Base-by-base conservation (phyloP, 495 filamentous ascomycete species). In the Penicillium salamii region DNA sequence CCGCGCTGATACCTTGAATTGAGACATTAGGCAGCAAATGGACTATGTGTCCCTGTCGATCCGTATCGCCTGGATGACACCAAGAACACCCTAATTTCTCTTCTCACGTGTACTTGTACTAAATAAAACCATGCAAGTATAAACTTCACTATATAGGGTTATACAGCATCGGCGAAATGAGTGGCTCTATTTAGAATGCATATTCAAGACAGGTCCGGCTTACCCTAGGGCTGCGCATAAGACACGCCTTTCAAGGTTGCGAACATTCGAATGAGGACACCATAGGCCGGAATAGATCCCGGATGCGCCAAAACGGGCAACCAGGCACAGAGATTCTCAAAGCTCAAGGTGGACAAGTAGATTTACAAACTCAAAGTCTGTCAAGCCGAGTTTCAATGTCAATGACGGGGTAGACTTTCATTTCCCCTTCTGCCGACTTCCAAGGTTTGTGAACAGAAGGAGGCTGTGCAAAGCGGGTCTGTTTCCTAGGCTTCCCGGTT, bases 401-500 rank as follows among this genome's bases (percentile, higher is more conserved):
- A 51, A 59, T 61, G 55, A 61, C 48, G 58, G 44, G 39, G 36
- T 42, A 21, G 42, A 32, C 32, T 43, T 42, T 17, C 31, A 37
- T 56, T 52, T 49, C 50, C 50, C 41, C 21, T 18, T 35, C 40
- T 55, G 38, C 19, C 12, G 47, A 49, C 46, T 60, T 60, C 60
- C 60, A 63, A 55, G 54, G 57, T 55, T 55, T 54, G 47, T n/a
- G 49, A 48, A 41, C 46, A 57, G 52, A 61, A 58, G 60, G 57
- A 63, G 61, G 61, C 61, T 63, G 61, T 63, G 61, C 61, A 63
- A 63, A 58, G 57, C 45, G 61, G 61, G 61, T 58, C 56, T 18
- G 11, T 48, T 58, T 61, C 57, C 61, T 49, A 36, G 2, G 28
- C 12, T 40, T 59, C 57, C 60, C 57, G 51, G 58, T 63, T 61